Conservation (phyloP, 495 filamentous ascomycete genomes). For the Pseudoneurospora amorphoporcata region DNA sequence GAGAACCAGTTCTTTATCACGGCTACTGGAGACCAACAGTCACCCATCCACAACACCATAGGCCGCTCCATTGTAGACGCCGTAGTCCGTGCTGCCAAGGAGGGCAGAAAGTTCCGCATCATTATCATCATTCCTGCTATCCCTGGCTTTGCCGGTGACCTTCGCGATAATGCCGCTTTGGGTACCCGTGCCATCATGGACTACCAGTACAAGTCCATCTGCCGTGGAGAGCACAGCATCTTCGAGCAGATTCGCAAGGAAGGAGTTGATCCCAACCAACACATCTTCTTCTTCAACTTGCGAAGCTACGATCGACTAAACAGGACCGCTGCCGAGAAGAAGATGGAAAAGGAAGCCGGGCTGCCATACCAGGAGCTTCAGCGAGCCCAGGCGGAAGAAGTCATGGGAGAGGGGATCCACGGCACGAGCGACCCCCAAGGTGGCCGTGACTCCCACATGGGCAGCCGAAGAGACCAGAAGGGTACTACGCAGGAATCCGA, state of each 20-base stretch:
- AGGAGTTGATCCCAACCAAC: constrained; percentile 67
- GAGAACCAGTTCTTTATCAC: constrained; percentile 99
- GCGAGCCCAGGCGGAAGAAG: constrained; percentile 70
- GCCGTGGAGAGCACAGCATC: constrained; percentile 82
- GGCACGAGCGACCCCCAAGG: constrained; percentile 38
- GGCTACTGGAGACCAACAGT: constrained; percentile 78
- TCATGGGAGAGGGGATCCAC: constrained; percentile 68
- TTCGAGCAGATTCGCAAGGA: constrained; percentile 65
- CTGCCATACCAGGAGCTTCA: constrained; percentile 79
- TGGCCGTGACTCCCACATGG: constrained; percentile 31
- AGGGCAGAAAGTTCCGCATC: constrained; percentile 80
- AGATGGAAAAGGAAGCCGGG: constrained; percentile 66
- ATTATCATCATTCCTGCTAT: constrained; percentile 85
- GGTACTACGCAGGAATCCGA: background rate
- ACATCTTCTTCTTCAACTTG: constrained; percentile 89
- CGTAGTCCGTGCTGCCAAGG: constrained; percentile 67
- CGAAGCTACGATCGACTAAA: constrained; percentile 86
- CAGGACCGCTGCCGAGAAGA: constrained; percentile 55
- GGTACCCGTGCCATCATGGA: constrained; percentile 96
- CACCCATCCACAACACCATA: constrained; percentile 77
- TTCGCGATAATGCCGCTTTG: constrained; percentile 67
- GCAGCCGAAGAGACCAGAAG: constrained; percentile 32
- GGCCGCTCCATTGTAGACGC: constrained; percentile 86
- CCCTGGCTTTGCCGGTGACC: constrained; percentile 87
- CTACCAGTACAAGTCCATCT: constrained; percentile 95